phyloP scores from a whole-genome alignment of 805 yeast genomes.

The Komagataella populi region DNA sequence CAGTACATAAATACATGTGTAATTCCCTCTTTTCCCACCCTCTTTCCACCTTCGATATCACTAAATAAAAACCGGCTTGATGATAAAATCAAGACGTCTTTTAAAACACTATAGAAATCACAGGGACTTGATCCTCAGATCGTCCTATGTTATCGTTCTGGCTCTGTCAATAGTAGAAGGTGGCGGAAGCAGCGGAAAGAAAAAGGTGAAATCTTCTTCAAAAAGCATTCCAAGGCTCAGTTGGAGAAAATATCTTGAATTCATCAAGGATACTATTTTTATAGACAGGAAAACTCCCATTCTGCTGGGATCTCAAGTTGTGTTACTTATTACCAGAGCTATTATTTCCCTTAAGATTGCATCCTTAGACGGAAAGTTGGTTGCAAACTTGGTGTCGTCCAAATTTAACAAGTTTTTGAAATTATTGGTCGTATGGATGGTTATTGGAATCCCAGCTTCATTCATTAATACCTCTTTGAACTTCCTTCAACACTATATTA shows the following conservation, averaged over 20 bases:
- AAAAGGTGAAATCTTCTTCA: not conserved
- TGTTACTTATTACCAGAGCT: slow-evolving; percentile 53
- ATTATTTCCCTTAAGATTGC: slow-evolving; percentile 72
- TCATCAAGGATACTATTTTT: not conserved
- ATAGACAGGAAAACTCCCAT: not conserved
- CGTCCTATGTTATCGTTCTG: not conserved
- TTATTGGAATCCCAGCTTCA: slow-evolving; percentile 78
- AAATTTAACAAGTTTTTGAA: slow-evolving; percentile 49
- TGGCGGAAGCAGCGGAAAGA: not conserved
- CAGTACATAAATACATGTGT: not conserved
- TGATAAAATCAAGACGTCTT: not conserved
- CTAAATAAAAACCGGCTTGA: not conserved
- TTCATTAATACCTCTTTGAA: slow-evolving; percentile 58
- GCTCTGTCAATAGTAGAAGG: not conserved
- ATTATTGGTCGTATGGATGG: slow-evolving; percentile 64
- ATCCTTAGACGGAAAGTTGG: slow-evolving; percentile 72
- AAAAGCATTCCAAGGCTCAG: not conserved
- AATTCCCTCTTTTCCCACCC: not conserved
- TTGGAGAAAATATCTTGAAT: not conserved
- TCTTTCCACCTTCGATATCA: not conserved
- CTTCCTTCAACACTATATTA: slow-evolving; percentile 43
- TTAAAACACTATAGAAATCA: not conserved
- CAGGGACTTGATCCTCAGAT: not conserved
- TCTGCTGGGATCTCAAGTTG: not conserved
- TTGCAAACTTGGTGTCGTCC: slow-evolving; percentile 67